These are phyloP conservation scores for Polyporus arcularius DNA, from an alignment of 768 basidiomycete species.

Conservation along the genomic window DNA sequence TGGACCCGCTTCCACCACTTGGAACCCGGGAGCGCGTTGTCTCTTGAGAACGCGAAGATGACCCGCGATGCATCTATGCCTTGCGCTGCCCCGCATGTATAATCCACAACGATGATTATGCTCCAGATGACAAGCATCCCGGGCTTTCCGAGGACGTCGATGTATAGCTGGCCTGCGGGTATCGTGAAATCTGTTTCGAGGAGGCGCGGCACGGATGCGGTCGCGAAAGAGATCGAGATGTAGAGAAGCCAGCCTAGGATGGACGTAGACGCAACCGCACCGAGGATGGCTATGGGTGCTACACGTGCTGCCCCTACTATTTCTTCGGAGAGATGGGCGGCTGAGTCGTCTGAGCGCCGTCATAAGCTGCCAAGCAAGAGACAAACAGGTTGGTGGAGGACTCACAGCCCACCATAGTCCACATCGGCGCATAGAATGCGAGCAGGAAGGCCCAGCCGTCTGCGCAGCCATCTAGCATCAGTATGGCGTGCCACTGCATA, in stretches of 20 bases:
- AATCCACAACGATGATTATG: slow-evolving; percentile 56
- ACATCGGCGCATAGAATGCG: slow-evolving; percentile 75
- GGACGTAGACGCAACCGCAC: slow-evolving; percentile 59
- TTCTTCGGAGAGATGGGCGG: slow-evolving; percentile 78
- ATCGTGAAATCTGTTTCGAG: slow-evolving; percentile 53
- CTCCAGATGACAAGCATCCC: slow-evolving; percentile 77
- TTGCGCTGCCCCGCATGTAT: slow-evolving; percentile 72
- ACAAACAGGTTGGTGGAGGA: no score
- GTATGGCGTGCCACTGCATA: neutral
- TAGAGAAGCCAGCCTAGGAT: slow-evolving; percentile 62
- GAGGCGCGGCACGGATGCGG: slow-evolving; percentile 51
- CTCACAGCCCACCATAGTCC: slow-evolving; percentile 76
- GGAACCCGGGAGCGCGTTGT: slow-evolving; percentile 74
- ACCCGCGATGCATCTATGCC: slow-evolving; percentile 75
- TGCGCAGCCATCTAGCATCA: slow-evolving; percentile 23
- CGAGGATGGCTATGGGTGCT: slow-evolving; percentile 69
- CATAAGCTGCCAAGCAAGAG: no score
- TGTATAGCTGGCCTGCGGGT: slow-evolving; percentile 70
- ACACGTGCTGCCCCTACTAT: slow-evolving; percentile 59
- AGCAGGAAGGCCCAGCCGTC: slow-evolving; percentile 75
- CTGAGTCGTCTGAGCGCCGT: slow-evolving; percentile 80
- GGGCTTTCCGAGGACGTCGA: slow-evolving; percentile 61
- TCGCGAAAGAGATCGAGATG: slow-evolving; percentile 65
- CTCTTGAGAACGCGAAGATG: slow-evolving; percentile 73
- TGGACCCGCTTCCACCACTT: slow-evolving; percentile 69